Evolutionary conservation across 495 filamentous ascomycete species (phyloP), one percentile per base, ranked within the genome.

Genomic region (Hyaloscypha bicolor): DNA sequence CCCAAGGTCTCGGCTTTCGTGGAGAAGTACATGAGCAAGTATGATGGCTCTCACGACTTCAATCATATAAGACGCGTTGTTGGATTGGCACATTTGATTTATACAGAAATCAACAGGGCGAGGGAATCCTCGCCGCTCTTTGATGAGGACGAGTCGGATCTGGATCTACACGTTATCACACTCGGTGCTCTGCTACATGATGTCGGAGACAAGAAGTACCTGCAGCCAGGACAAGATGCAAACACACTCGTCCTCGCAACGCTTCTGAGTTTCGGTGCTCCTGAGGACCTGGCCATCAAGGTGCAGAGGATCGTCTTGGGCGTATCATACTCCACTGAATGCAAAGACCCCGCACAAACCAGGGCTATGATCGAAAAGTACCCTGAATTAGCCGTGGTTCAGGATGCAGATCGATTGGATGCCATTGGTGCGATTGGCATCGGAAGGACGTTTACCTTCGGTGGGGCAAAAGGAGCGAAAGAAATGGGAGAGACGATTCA

Each of bases 381-480:
- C 73, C 91, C 88, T 0, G 93, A 97, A 77, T 79, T 97, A 6
- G 92, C 83, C 0, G 84, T 96, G 55, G 93, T 97, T 14, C 94
- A 97, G 76, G 93, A 97, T 77, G 94, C 93, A 2, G 94, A 97
- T 79, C 82, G 93, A 9, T 79, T 97, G 48, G 93, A 97, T 82
- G 93, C 94, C 3, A 86, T 97, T 70, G 94, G 94, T 2, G 92
- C 91, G 0, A 82, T 97, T 58, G 93, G 93, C 3, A 86, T 97
- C 62, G 94, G 85, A 3, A 76, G 94, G 51, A 83, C 85, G 55
- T 96, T 97, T 76, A 89, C 91, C 3, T 96, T 86, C 74, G 83
- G 88, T 1, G 92, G 87, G 0, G 89, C 87, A 9, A 71, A 71
- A 30, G 69, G 63, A 32, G 73, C 63, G 30, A 67, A 75, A 14